Evolutionary conservation across 2,329 filamentous ascomycete genomes (phyloP).

Genomic region (Cladosporium sp.): DNA sequence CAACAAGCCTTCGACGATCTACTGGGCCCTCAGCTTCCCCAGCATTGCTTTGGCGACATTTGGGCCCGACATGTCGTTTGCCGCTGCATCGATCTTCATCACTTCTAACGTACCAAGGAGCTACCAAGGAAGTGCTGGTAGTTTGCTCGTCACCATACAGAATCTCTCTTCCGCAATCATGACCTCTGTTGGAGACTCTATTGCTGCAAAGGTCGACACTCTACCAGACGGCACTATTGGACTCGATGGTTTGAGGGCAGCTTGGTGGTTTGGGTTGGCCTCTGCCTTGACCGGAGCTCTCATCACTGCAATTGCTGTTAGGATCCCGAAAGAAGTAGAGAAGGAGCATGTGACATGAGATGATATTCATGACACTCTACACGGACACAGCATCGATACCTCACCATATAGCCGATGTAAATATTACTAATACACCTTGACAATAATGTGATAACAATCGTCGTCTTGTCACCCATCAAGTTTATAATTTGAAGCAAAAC

Average conservation of each 20-base stretch:
- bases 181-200: slow-evolving; percentile 26
- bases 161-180: slow-evolving; percentile 44
- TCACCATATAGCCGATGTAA: no score
- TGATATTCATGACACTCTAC: no score
- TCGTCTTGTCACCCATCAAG: no score
- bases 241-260: slow-evolving; percentile 24
- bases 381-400: no score
- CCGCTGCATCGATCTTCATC: slow-evolving; percentile 47
- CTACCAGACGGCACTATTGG: slow-evolving; percentile 23
- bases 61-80: slow-evolving; percentile 46
- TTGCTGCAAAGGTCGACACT: slow-evolving; percentile 24
- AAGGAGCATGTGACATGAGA: slow-evolving; percentile 26
- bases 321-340: slow-evolving; percentile 30
- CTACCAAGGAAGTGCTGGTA: slow-evolving; percentile 45
- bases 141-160: slow-evolving; percentile 45
- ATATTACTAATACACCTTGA: no score
- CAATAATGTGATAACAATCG: no score
- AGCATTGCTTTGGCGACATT: slow-evolving; percentile 45
- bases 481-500: no score
- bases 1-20: slow-evolving; percentile 38
- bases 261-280: slow-evolving; percentile 28
- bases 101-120: slow-evolving; percentile 44
- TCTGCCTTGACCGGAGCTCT: slow-evolving; percentile 21
- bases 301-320: slow-evolving; percentile 23
- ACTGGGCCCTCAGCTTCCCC: slow-evolving; percentile 45